Base-by-base conservation (phyloP, 164 flowering plant genomes). In the Macadamia integrifolia region DNA sequence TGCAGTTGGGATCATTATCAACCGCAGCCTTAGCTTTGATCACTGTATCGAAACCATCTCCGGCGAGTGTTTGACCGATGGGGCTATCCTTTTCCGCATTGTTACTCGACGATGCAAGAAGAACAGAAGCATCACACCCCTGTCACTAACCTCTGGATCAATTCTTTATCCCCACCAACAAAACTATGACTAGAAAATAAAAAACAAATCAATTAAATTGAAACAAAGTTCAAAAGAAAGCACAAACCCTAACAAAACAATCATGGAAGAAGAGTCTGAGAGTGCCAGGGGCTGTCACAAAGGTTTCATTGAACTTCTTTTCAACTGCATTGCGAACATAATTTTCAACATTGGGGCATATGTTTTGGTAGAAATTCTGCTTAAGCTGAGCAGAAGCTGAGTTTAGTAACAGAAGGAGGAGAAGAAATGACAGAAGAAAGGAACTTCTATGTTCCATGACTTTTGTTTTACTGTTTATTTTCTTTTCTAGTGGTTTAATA, bases 51-150 rank as follows among this genome's bases (percentile, higher is more conserved):
- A 23, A 23, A 23, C 23, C 23, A 23, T 23, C 23, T 23, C 23
- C 23, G 23, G 71, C 85, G 0, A 84, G 74, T 0, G 88, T 76
- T 60, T 79, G 59, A 60, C 81, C 74, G n/a, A 80, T 86, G 0
- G 80, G 75, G 62, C 74, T 74, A 64, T 82, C 84, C 72, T 75
- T 80, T 75, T 80, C 85, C 0, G 87, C 82, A 1, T 53, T 60
- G 46, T 62, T 66, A 30, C 6, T 72, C 2, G 77, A 52, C 1
- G 75, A 77, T 0, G 72, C 61, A 4, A 81, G 57, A 44, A 83
- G 14, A n/a, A 83, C 75, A 1, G 84, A 83, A 3, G 84, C 86
- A 60, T 83, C 86, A 60, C 86, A 83, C 0, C 86, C 86, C 84
- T 83, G 17, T 46, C 44, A 30, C n/a, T 30, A 17, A 67, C 0